Evolutionary conservation across 2,329 filamentous ascomycete genomes (phyloP).

Genomic region (Fusarium subglutinans): DNA sequence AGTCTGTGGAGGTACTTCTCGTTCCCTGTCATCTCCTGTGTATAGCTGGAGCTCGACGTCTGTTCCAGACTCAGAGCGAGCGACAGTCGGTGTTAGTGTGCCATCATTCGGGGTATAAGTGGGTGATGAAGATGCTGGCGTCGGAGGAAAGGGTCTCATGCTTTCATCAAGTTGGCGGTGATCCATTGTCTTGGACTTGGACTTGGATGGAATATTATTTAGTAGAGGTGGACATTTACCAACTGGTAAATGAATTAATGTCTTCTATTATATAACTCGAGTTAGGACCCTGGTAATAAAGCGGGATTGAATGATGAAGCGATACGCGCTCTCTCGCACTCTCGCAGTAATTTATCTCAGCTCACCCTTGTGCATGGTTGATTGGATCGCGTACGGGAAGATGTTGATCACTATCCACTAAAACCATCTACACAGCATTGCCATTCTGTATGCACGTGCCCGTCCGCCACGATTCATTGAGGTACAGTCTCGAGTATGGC

Average conservation of each 20-base stretch:
- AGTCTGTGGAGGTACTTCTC: background rate
- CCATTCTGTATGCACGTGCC: background rate
- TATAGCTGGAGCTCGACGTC: background rate
- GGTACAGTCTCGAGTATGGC: background rate
- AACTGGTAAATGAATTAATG: too few relatives aligned
- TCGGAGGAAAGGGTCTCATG: background rate
- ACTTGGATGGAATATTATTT: too few relatives aligned
- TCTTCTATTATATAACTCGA: background rate
- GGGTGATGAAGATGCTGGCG: background rate
- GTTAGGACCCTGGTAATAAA: background rate
- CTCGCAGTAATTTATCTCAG: background rate
- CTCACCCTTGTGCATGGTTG: background rate
- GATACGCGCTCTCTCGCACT: background rate
- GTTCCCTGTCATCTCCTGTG: background rate
- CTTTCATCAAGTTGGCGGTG: background rate
- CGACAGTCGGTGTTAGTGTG: background rate
- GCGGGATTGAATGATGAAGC: background rate
- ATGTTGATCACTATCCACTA: background rate
- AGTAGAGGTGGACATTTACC: background rate
- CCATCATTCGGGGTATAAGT: background rate
- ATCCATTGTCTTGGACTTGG: accelerated
- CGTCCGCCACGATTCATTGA: background rate
- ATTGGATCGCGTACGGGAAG: background rate
- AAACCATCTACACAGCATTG: background rate
- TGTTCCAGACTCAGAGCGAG: background rate